phyloP scores from a whole-genome alignment of 2,329 filamentous ascomycete genomes.

The Penicillium thymicola region DNA sequence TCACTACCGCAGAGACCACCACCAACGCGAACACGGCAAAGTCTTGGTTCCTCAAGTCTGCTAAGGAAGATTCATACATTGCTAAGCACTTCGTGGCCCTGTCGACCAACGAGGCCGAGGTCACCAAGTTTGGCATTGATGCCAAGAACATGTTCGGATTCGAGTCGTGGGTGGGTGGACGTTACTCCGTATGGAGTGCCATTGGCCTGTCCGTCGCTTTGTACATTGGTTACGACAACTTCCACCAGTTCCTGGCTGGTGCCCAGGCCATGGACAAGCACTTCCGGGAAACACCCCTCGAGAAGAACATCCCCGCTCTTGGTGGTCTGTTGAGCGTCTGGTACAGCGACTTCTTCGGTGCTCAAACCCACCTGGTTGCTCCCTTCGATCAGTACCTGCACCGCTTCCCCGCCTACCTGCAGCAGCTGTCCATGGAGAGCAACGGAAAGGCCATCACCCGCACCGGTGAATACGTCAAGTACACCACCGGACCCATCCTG shows the following conservation, averaged over 20 bases:
- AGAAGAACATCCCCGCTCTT: conserved; percentile 91
- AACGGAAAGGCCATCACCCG: conserved; percentile 97
- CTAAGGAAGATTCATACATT: conserved; percentile 70
- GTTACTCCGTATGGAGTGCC: conserved; percentile 98
- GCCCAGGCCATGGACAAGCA: conserved; percentile 98
- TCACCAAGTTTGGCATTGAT: conserved; percentile 98
- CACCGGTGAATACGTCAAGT: conserved; percentile 83
- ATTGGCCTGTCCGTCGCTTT: conserved; percentile 92
- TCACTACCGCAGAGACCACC: conserved; percentile 94
- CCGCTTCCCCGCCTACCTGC: conserved; percentile 97
- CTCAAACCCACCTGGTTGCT: conserved; percentile 94
- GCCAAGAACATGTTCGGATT: conserved; percentile 99
- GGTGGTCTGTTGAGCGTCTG: conserved; percentile 93
- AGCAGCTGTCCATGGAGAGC: conserved; percentile 99
- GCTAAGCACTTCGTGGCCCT: conserved; percentile 99
- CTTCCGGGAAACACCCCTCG: conserved; percentile 85
- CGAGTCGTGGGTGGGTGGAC: conserved; percentile 95
- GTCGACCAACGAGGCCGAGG: conserved; percentile 91
- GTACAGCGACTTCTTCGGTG: conserved; percentile 99
- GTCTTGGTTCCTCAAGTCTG: conserved; percentile 86
- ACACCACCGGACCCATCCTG: conserved; percentile 92
- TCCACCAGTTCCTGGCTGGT: conserved; percentile 90
- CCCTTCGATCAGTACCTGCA: conserved; percentile 99
- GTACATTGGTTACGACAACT: conserved; percentile 97
- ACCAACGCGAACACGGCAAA: conserved; percentile 98